A percentile compares a stretch with the other conserved stretches of the same genome.
These are phyloP conservation scores for Antitrichia curtipendula DNA, from an alignment of 225 moss, liverwort and hornwort species.

Conservation along the genomic window DNA sequence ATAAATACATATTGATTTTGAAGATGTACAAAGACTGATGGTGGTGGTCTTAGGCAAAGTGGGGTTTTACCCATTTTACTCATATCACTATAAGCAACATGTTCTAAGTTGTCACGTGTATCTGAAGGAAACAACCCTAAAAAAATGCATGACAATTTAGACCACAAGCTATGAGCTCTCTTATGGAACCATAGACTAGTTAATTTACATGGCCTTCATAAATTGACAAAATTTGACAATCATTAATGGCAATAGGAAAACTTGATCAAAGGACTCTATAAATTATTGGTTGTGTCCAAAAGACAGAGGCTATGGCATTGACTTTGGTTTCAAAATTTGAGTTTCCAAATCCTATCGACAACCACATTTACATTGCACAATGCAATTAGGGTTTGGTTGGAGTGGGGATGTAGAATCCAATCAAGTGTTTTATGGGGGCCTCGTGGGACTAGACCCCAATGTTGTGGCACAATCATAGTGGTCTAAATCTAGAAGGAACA, in stretches of 20 bases:
- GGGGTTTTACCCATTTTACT: not conserved
- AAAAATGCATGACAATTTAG: too few species aligned
- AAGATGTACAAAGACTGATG: not conserved
- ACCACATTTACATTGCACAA: too few species aligned
- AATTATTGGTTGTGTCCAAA: not conserved
- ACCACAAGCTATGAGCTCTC: not conserved
- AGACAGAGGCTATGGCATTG: too few species aligned
- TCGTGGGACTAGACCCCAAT: too few species aligned
- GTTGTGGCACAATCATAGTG: too few species aligned
- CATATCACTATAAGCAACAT: not conserved
- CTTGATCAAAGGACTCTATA: not conserved
- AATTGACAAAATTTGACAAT: not conserved
- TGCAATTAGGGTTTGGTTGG: too few species aligned
- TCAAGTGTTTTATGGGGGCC: too few species aligned
- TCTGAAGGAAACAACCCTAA: too few species aligned
- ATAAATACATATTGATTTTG: not conserved
- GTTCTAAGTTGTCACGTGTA: not conserved
- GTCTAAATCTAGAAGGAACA: too few species aligned
- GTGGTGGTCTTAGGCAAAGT: rapidly evolving
- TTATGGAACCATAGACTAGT: not conserved
- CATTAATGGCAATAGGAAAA: not conserved
- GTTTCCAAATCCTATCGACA: too few species aligned
- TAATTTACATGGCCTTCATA: not conserved
- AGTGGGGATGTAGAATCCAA: too few species aligned
- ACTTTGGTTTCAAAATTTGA: too few species aligned